Evolutionary conservation across 345 rosid genomes (phyloP).

Genomic region (Eucalyptus regnans): DNA sequence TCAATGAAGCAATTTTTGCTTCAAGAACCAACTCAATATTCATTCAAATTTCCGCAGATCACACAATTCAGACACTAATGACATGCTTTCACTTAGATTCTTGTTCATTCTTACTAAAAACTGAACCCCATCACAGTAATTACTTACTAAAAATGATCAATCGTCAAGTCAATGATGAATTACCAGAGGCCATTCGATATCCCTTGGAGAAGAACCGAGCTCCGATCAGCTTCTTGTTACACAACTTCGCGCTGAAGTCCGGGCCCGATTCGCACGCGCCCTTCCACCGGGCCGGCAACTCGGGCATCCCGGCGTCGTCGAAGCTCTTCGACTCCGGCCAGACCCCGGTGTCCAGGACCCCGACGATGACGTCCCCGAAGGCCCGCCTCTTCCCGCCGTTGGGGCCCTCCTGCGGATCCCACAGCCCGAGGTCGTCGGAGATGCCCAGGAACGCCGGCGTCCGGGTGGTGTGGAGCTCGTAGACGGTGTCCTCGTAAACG

Average conservation of each 20-base stretch:
- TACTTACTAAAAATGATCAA: not conserved
- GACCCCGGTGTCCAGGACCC: slow-evolving; percentile 84
- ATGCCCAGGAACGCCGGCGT: slow-evolving; percentile 77
- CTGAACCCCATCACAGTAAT: not conserved
- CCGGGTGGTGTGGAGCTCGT: slow-evolving; percentile 77
- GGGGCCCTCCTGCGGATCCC: slow-evolving; percentile 17
- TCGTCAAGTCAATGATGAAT: not conserved
- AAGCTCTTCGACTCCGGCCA: slow-evolving; percentile 82
- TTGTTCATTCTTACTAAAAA: not conserved
- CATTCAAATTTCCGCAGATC: not conserved
- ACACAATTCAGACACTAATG: not conserved
- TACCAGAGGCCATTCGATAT: slow-evolving; percentile 47
- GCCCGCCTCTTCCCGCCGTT: slow-evolving; percentile 12
- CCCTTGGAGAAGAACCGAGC: slow-evolving; percentile 79
- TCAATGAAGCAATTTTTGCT: not conserved
- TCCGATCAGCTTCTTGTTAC: slow-evolving; percentile 77
- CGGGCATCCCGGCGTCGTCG: slow-evolving; percentile 55
- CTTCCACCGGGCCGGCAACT: slow-evolving; percentile 55
- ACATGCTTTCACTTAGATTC: not conserved
- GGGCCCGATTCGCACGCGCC: slow-evolving; percentile 66
- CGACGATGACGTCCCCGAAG: slow-evolving; percentile 39
- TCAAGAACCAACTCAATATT: not conserved
- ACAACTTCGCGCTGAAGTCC: slow-evolving; percentile 50
- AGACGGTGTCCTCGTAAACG: slow-evolving; percentile 65
- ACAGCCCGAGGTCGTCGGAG: slow-evolving; percentile 25